Evolutionary conservation across 768 basidiomycete species (phyloP), one percentile per base, ranked within the genome.

Genomic region (Russula foetens): DNA sequence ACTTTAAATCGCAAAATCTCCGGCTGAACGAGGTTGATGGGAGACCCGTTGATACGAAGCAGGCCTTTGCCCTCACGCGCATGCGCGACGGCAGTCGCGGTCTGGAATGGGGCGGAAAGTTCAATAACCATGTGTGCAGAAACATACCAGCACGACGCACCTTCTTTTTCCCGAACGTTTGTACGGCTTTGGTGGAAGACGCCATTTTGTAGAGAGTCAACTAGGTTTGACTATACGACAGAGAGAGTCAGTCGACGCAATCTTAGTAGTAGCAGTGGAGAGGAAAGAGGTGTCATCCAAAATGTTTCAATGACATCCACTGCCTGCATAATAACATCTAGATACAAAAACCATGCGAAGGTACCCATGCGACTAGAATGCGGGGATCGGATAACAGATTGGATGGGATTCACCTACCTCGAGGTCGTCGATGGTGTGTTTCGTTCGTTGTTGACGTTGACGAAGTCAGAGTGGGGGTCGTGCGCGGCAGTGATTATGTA

Each of bases 101-200:
- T 98, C 96, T 95, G 57, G 67, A 60, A 63, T 23, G 53, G 39
- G 19, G 35, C 58, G 52, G 56, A 59, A 60, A 43, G 54, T 12
- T n/a, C 48, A 23, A n/a, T 29, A 52, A 53, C n/a, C 21, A n/a
- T 29, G 38, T 33, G 15, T 6, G 53, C 24, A 53, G 71, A 31
- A 33, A n/a, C 45, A 29, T 43, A 46, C 43, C 33, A 47, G 58
- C 11, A 60, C 15, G 26, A 66, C 84, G 65, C 73, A 83, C 92
- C 90, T 98, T 98, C 88, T 98, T 98, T 92, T 98, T 98, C 77
- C 96, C 96, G 79, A 98, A 98, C 65, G 92, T 96, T 75, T 98
- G 96, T 68, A 98, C 96, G 79, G 95, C 92, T 79, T 92, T 91
- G 67, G 76, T 75, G 69, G 79, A 71, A 71, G 87, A 81, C 68